Conservation (phyloP, 495 filamentous ascomycete species). For the Penicilliopsis zonata region DNA sequence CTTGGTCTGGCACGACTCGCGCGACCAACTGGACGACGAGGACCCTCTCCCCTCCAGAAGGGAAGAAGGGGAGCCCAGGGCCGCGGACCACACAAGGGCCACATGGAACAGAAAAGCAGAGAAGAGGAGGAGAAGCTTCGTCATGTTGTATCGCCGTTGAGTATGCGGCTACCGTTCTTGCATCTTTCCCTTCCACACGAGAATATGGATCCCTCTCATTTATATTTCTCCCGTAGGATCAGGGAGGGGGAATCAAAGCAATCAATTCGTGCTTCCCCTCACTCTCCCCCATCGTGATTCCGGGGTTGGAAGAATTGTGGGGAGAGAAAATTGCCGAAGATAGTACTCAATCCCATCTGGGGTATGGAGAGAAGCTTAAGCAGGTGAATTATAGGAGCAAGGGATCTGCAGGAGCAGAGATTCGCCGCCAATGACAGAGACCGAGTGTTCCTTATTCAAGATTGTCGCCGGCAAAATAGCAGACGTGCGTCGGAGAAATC, state of each 20-base stretch:
- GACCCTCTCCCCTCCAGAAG: too few species aligned
- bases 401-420: background rate
- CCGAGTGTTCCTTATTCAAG: background rate
- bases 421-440: background rate
- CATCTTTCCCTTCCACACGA: too few species aligned
- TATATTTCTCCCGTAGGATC: background rate
- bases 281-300: background rate
- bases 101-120: background rate
- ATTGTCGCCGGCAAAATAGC: background rate
- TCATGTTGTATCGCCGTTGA: background rate
- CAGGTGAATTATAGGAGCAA: too few species aligned
- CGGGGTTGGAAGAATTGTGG: background rate
- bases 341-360: background rate
- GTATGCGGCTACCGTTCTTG: background rate
- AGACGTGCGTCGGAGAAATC: background rate
- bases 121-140: background rate
- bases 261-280: background rate
- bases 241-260: background rate
- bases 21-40: too few species aligned
- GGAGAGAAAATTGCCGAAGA: background rate
- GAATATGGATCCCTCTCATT: background rate
- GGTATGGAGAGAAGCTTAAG: too few species aligned
- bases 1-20: conserved; percentile 8
- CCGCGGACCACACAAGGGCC: background rate
- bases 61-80: too few species aligned